Percentiles rank a stretch among this genome's conserved stretches.
phyloP scores from a whole-genome alignment of 306 rosid genomes.

The Prunus kanzakura region DNA sequence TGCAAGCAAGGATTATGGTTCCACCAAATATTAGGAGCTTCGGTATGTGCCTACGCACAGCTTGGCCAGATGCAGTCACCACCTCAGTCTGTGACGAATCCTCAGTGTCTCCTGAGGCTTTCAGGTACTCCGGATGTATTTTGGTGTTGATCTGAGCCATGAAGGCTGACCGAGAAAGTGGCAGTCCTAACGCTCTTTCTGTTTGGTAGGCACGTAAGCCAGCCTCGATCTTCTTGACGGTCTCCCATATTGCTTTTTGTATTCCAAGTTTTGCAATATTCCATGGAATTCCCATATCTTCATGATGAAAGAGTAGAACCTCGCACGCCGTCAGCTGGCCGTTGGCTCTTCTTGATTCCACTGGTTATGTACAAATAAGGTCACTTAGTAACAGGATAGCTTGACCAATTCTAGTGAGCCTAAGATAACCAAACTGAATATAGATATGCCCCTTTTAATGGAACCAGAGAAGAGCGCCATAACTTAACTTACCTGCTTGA shows the following conservation, averaged over 20 bases:
- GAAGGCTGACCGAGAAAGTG: slow-evolving; percentile 50
- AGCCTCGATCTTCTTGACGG: slow-evolving; percentile 80
- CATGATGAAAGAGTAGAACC: slow-evolving; percentile 76
- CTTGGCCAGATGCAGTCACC: slow-evolving; percentile 33
- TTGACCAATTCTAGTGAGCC: neutral
- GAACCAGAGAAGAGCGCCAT: neutral
- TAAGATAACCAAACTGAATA: neutral
- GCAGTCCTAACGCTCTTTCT: slow-evolving; percentile 52
- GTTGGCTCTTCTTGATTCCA: slow-evolving; percentile 54
- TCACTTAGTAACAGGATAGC: neutral
- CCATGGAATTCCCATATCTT: slow-evolving; percentile 96
- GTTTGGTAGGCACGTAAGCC: slow-evolving; percentile 64
- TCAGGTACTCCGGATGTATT: slow-evolving; percentile 50
- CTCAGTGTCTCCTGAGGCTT: slow-evolving; percentile 35
- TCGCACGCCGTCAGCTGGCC: slow-evolving; percentile 75
- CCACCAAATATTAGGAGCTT: slow-evolving; percentile 74
- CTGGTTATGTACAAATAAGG: slow-evolving; percentile 39
- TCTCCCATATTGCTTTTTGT: slow-evolving; percentile 88
- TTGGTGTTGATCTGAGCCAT: slow-evolving; percentile 72
- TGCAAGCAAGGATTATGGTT: slow-evolving; percentile 71
- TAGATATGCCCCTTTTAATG: neutral
- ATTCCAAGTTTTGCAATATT: slow-evolving; percentile 85
- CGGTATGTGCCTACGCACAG: slow-evolving; percentile 48
- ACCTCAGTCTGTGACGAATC: slow-evolving; percentile 13
- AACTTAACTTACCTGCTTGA: slow-evolving; percentile 43